Base-by-base conservation (phyloP, 192 early-diverging fungal species). In the Paraglomus occultum region DNA sequence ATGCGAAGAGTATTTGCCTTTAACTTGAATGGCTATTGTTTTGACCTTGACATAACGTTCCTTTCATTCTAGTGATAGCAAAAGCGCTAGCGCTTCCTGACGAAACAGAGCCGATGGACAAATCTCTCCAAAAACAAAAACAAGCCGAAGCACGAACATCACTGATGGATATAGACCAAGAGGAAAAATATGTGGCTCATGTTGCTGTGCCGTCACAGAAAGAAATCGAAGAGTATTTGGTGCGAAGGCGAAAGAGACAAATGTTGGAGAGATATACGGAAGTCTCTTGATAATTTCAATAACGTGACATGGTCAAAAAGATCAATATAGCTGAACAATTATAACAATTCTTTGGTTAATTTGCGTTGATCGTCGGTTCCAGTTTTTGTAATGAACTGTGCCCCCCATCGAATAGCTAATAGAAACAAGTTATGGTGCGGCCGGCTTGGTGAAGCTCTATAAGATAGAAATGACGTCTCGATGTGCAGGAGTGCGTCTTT, bases 211-310 rank as follows among this genome's bases (percentile, higher is more conserved):
- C 91, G 1, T 79, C 80, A 22, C 84, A 89, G 73, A 80, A 89
- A 47, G 90, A 94, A 51, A 82, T 94, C 11, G 92, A 91, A 64
- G 84, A 80, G 50, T 92, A 86, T 73, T 74, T 94, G 23, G 85
- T 94, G 20, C 73, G 84, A 65, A 83, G 88, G 70, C 71, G 88
- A 73, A 89, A 86, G 78, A 87, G 90, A 70, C 85, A 84, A 43
- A 80, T 87, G 44, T 45, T 85, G 67, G 81, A 85, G 53, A 76
- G 74, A 47, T 85, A 81, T 31, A 31, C 31, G 3, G 31, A 31
- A 31, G 31, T 31, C 31, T 31, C 31, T 31, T 31, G 31, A 31
- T 31, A 31, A 31, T 31, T 31, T 31, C 3, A 31, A 31, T 3
- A 2, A 31, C 31, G 3, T 3, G 31, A 31, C 31, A 31, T 3